Evolutionary conservation across 208 protist species (phyloP).

Genomic region (Crithidia sp.): DNA sequence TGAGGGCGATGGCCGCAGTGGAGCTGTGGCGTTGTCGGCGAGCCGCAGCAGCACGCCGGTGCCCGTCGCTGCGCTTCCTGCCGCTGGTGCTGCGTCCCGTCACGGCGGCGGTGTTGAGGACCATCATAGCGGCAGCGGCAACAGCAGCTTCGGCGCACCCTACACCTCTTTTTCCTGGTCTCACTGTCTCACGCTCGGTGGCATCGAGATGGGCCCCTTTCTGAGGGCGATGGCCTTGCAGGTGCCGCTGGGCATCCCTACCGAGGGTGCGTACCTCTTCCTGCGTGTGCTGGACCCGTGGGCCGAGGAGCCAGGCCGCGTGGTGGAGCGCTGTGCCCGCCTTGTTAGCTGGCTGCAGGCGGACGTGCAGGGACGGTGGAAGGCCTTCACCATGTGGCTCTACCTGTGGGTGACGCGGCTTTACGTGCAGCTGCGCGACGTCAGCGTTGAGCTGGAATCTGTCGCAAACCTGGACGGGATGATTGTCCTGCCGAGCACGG

Average conservation of each 20-base stretch:
- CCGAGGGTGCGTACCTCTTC: constrained; percentile 7
- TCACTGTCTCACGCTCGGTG: constrained; percentile 3
- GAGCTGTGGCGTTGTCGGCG: too few relatives aligned
- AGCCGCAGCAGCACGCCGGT: not conserved
- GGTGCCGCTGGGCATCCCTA: not conserved
- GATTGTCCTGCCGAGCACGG: not conserved
- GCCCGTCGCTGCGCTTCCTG: not conserved
- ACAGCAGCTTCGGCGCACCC: constrained; percentile 6
- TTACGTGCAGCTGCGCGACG: constrained; percentile 12
- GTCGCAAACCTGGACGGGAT: not conserved
- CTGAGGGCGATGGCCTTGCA: not conserved
- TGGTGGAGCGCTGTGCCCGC: constrained; percentile 5
- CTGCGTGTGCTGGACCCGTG: not conserved
- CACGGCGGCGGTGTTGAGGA: too few relatives aligned
- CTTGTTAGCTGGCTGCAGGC: constrained; percentile 25
- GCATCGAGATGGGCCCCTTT: not conserved
- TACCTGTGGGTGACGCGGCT: constrained; percentile 31
- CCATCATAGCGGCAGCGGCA: not conserved
- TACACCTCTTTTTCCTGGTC: not conserved
- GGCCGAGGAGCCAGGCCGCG: constrained; percentile 6
- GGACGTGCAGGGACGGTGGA: constrained; percentile 18
- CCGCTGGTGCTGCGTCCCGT: not conserved
- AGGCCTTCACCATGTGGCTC: constrained; percentile 26
- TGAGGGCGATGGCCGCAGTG: not conserved
- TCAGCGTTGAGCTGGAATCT: not conserved